Percentiles rank a stretch among this genome's conserved stretches.
Evolutionary conservation across 257 asterid species (phyloP).

Genomic region (Salvia hispanica): DNA sequence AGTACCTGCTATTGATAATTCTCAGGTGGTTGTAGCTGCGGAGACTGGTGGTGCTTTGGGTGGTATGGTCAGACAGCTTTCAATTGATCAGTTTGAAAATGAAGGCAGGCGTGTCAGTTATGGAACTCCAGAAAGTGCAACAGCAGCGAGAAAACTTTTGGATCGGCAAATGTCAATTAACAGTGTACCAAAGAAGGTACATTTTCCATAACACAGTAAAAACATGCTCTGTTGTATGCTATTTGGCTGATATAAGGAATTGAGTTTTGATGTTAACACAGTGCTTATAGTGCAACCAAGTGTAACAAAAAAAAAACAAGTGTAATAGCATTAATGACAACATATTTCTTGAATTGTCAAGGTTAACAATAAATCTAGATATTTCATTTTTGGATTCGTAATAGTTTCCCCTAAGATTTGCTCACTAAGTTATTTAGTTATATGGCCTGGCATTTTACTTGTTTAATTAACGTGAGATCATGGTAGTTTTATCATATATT

Average conservation of each 20-base stretch:
- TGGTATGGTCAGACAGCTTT: slow-evolving; percentile 99
- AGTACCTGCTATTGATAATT: slow-evolving; percentile 30
- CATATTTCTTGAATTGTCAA: slow-evolving; percentile 20
- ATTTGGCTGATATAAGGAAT: not conserved
- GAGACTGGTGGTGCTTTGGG: slow-evolving; percentile 99
- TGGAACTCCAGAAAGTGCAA: slow-evolving; percentile 98
- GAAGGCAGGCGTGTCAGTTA: slow-evolving; percentile 99
- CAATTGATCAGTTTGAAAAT: slow-evolving; percentile 96
- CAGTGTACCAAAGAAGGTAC: slow-evolving; percentile 96
- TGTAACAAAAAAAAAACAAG: not conserved
- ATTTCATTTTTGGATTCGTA: slow-evolving; percentile 16
- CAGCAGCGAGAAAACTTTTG: slow-evolving; percentile 94
- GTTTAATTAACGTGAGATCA: slow-evolving; percentile 7
- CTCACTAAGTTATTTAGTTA: slow-evolving; percentile 13
- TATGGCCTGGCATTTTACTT: slow-evolving; percentile 18
- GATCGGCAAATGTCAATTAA: slow-evolving; percentile 96
- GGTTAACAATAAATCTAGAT: not conserved
- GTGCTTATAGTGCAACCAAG: slow-evolving; percentile 17
- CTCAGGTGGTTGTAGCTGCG: slow-evolving; percentile 98
- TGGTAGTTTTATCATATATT: not conserved
- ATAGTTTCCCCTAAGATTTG: slow-evolving; percentile 4
- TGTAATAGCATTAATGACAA: not conserved
- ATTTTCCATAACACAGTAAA: slow-evolving; percentile 6
- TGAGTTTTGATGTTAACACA: not conserved
- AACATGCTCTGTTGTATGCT: not conserved